Evolutionary conservation across 345 rosid genomes (phyloP).

Genomic region (Abelmoschus esculentus): DNA sequence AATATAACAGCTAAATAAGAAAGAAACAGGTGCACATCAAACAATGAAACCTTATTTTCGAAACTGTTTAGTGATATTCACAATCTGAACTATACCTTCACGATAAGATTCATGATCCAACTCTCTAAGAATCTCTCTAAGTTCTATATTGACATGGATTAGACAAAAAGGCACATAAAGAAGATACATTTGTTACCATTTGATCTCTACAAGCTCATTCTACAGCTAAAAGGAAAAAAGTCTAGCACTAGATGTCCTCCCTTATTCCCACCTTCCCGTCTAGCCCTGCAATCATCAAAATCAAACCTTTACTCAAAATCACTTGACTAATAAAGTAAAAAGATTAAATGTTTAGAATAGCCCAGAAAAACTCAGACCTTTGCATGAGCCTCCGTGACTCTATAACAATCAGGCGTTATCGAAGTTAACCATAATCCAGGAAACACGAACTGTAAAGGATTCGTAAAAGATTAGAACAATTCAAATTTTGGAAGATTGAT

Average conservation of each 20-base stretch:
- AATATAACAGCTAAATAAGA: background rate
- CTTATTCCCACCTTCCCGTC: background rate
- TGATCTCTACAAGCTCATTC: conserved; percentile 9
- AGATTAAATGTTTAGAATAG: background rate
- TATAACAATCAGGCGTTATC: conserved; percentile 49
- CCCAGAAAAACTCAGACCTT: conserved; percentile 27
- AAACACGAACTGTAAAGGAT: conserved; percentile 34
- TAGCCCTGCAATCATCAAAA: conserved; percentile 12
- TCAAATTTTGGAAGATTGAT: background rate
- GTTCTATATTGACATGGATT: background rate
- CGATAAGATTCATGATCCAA: conserved; percentile 1
- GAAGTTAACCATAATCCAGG: conserved; percentile 77
- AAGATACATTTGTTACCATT: conserved; percentile 13
- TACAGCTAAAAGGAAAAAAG: background rate
- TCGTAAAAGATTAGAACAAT: background rate
- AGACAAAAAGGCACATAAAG: conserved; percentile 6
- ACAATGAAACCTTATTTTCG: background rate
- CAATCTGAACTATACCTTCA: background rate
- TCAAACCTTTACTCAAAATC: background rate
- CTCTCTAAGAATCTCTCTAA: background rate
- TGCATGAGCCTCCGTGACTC: conserved; percentile 33
- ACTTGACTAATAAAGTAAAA: background rate
- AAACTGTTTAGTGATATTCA: conserved; percentile 5
- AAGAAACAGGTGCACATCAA: background rate
- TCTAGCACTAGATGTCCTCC: background rate